These are phyloP conservation scores for Dendryphion nanum DNA, from an alignment of 2,329 filamentous ascomycete species.

Conservation along the genomic window DNA sequence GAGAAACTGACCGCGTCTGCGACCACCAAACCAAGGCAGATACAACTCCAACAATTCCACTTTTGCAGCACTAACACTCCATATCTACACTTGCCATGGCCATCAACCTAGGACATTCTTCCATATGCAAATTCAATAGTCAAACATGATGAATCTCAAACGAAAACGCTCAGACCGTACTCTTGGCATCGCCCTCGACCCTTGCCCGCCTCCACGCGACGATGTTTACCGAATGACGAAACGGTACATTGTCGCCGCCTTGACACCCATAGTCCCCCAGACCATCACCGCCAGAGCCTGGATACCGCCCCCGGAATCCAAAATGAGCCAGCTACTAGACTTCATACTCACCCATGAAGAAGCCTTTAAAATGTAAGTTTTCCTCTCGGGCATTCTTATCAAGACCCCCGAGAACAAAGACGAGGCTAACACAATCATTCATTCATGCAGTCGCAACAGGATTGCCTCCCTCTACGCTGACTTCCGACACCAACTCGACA, in stretches of 20 bases:
- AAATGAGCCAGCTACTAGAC: slow-evolving; percentile 66
- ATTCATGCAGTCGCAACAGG: slow-evolving; percentile 59
- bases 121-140: too few relatives aligned
- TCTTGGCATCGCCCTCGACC: neutral
- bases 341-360: slow-evolving; percentile 55
- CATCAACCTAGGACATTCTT: too few relatives aligned
- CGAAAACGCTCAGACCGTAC: neutral
- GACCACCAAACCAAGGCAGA: too few relatives aligned
- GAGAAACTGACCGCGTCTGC: too few relatives aligned
- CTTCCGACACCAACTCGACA: slow-evolving; percentile 69
- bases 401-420: neutral
- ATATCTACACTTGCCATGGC: too few relatives aligned
- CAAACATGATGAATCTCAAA: neutral
- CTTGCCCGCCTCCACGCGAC: neutral
- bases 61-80: too few relatives aligned
- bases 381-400: neutral
- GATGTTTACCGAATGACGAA: slow-evolving; percentile 5
- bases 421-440: neutral
- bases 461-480: slow-evolving; percentile 87
- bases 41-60: too few relatives aligned
- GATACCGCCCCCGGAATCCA: slow-evolving; percentile 17
- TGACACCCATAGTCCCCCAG: neutral
- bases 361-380: slow-evolving; percentile 44
- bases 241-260: slow-evolving; percentile 13
- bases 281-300: slow-evolving; percentile 5